Evolutionary conservation across 169 alveolate genomes (phyloP).

Genomic region (Babesia bovis): DNA sequence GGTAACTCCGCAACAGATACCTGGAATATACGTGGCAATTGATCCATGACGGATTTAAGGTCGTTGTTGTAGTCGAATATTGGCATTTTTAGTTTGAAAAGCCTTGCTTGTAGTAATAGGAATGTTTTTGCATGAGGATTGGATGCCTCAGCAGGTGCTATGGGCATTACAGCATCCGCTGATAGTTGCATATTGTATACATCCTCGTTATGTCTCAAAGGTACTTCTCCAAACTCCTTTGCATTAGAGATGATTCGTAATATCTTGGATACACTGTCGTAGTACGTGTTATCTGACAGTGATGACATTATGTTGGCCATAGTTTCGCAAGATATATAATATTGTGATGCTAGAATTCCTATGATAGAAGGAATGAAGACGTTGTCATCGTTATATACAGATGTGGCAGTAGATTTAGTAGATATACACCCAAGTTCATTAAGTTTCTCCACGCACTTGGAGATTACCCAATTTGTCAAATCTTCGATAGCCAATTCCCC

Average conservation of each 20-base stretch:
- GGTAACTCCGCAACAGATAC: background rate
- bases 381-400: slow-evolving; percentile 7
- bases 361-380: slow-evolving; percentile 61
- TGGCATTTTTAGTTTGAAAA: slow-evolving; percentile 41
- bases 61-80: slow-evolving; percentile 65
- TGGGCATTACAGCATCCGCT: slow-evolving; percentile 82
- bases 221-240: slow-evolving; percentile 88
- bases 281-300: slow-evolving; percentile 12
- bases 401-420: slow-evolving; percentile 7
- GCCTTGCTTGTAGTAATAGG: slow-evolving; percentile 79
- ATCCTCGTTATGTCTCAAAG: slow-evolving; percentile 94
- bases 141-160: slow-evolving; percentile 83
- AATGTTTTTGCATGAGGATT: slow-evolving; percentile 89
- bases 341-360: slow-evolving; percentile 69
- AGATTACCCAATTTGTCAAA: slow-evolving; percentile 29
- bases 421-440: slow-evolving; percentile 53
- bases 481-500: slow-evolving; percentile 53
- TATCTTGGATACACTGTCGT: slow-evolving; percentile 60
- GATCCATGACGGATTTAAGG: slow-evolving; percentile 61
- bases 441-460: slow-evolving; percentile 30
- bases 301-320: slow-evolving; percentile 20
- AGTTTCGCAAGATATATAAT: slow-evolving; percentile 66
- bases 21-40: slow-evolving; percentile 55
- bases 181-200: slow-evolving; percentile 86
- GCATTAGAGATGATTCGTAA: slow-evolving; percentile 82